These are phyloP conservation scores for Halocafeteria seosinensis DNA, from an alignment of 108 stramenopile species.

Conservation along the genomic window DNA sequence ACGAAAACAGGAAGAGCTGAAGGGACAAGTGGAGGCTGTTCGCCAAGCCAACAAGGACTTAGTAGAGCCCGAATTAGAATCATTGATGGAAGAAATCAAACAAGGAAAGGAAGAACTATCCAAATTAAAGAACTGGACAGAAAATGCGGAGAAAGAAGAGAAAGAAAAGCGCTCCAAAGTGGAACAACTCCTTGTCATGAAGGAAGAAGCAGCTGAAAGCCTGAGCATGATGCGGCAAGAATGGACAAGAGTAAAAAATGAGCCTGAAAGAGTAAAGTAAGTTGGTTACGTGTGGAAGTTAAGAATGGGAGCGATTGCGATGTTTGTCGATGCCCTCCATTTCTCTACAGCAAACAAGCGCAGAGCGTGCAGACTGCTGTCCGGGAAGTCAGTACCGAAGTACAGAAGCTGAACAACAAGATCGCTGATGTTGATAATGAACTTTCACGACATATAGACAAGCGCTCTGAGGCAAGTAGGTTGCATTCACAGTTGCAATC, in stretches of 20 bases:
- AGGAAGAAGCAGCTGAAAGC: not conserved
- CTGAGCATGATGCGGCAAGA: conserved; percentile 12
- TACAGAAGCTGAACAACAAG: conserved; percentile 6
- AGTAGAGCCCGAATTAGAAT: conserved; percentile 25
- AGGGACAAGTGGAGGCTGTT: conserved; percentile 14
- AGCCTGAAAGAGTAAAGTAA: not conserved
- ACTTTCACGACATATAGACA: conserved; percentile 7
- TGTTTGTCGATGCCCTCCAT: too few species aligned
- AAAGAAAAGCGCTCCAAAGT: not conserved
- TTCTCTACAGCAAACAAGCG: conserved; percentile 34
- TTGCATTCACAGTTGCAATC: conserved; percentile 10
- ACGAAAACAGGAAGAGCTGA: conserved; percentile 5
- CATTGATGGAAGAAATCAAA: conserved; percentile 1
- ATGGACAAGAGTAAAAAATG: not conserved
- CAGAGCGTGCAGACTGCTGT: conserved; percentile 28
- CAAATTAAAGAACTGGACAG: not conserved
- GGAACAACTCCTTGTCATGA: not conserved
- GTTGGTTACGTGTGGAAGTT: too few species aligned
- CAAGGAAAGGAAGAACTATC: conserved; percentile 5
- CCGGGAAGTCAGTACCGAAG: conserved; percentile 17
- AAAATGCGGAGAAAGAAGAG: conserved; percentile 1
- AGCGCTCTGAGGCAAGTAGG: conserved; percentile 21
- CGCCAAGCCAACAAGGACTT: conserved; percentile 22
- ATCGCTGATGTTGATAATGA: conserved; percentile 16
- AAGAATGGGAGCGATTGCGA: too few species aligned